Base-by-base conservation (phyloP, 257 asterid genomes). In the Misopates orontium region DNA sequence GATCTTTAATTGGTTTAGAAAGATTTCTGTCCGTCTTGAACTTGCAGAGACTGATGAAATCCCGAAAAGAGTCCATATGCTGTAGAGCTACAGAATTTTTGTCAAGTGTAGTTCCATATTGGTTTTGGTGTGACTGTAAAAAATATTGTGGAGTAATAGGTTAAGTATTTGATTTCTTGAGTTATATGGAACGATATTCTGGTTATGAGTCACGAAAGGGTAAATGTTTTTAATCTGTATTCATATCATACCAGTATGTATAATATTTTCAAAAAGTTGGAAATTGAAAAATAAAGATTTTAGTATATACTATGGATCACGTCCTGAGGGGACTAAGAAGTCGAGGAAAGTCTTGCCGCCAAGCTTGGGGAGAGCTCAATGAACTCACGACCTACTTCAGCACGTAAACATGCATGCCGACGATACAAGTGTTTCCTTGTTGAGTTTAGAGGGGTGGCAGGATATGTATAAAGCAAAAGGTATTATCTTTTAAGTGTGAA, bases 361-460 rank as follows among this genome's bases (percentile, higher is more conserved):
- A 20, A 64, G 75, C 73, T 55, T 42, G 8, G 39, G 71, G 56
- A 70, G 75, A 58, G 51, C 42, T 51, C 32, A 66, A 42, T 60
- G 59, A 47, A 28, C 47, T 41, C 11, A 4, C 64, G 57, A 49
- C 71, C 66, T 60, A 39, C 64, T 57, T 69, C 71, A 61, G 76
- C 69, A 44, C 21, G 31, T 20, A 60, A 56, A 60, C 50, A 24
- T 73, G 65, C 77, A 58, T 25, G 56, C 49, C 62, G 74, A 58
- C 72, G 40, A 64, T 51, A 28, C 32, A 63, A 75, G 64, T 75
- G 75, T 50, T 59, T 42, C 71, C 73, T 61, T 78, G 78, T 67
- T 73, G 78, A 71, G 83, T 72, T 71, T 75, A 65, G 49, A 60
- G 82, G 86, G 85, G 69, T 73, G 69, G 74, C 69, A 52, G 79